Base-by-base conservation (phyloP, 179 eudicot genomes). In the Nepenthes alata region DNA sequence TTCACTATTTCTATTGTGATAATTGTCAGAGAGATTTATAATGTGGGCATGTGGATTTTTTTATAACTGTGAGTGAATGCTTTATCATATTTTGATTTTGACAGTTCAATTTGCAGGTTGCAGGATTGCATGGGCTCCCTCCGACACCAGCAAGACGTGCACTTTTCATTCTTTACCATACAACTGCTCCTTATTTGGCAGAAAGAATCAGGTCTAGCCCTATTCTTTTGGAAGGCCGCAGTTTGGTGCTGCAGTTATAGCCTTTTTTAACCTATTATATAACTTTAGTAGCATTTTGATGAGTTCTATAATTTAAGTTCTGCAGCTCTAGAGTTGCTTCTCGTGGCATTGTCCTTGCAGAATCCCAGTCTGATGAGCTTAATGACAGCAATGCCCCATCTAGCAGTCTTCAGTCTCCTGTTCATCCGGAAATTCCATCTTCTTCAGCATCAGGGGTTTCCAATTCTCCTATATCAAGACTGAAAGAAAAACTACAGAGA, bases 121-220 rank as follows among this genome's bases (percentile, higher is more conserved):
- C 97, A 65, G 97, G 99, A 72, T 70, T 87, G 44, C 78, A 87
- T 73, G 91, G 89, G 50, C 97, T 94, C 74, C 81, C 97, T 68
- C 97, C 99, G 58, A 94, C 97, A 59, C 96, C 99, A 48, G 99
- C 99, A 45, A 85, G 99, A 62, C 97, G 97, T 73, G 81, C 87
- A 59, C 81, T 93, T 55, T 90, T 87, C 62, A 77, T 94, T 68
- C 74, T 94, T 61, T 94, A 87, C 80, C 95, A 94, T 71, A 83
- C 96, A 47, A 85, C 99, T 60, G 83, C 90, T 75, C 99, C 99
- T 37, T 90, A 94, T 65, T 80, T 94, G 69, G 94, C 99, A 38
- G 99, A 90, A 67, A 83, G 97, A 81, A 78, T 81, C 69, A 89
- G 99, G 99, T 90, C 69, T 52, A 34, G 16, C 25, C 25, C 6